Conservation (phyloP, 2,329 filamentous ascomycete species). For the Fusarium sp. region DNA sequence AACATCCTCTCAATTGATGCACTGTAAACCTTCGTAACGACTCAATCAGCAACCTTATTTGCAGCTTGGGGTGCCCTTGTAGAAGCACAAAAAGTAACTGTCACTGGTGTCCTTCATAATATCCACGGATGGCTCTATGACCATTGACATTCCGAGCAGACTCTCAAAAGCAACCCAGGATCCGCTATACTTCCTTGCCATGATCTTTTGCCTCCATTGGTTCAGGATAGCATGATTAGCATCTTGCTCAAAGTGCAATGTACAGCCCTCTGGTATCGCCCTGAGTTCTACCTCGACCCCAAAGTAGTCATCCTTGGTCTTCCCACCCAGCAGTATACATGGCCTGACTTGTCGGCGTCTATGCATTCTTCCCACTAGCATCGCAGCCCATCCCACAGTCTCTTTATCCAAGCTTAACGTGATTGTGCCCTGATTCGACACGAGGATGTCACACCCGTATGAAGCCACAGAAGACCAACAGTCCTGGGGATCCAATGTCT, state of each 20-base stretch:
- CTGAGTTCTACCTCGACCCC: no score
- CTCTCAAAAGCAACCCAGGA: no score
- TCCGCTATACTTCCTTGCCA: rapidly evolving
- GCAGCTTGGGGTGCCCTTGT: not conserved
- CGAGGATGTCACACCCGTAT: not conserved
- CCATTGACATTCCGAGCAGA: not conserved
- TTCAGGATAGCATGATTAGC: no score
- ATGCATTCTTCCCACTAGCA: not conserved
- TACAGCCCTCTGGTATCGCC: no score
- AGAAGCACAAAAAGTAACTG: not conserved
- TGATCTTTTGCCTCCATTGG: not conserved
- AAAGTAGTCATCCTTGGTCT: not conserved
- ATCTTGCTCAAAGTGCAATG: no score
- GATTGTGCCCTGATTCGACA: not conserved
- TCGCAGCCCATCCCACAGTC: not conserved
- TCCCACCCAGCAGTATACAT: not conserved
- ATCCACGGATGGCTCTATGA: not conserved
- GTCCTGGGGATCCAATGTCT: not conserved
- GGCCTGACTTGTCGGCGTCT: not conserved
- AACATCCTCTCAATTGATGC: constrained; percentile 42
- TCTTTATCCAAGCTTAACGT: not conserved
- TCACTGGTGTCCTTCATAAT: not conserved
- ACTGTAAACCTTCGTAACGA: no score
- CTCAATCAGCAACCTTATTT: no score
- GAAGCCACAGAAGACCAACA: not conserved